These are phyloP conservation scores for Alternaria ethzedia DNA, from an alignment of 2,329 filamentous ascomycete species.

Conservation along the genomic window DNA sequence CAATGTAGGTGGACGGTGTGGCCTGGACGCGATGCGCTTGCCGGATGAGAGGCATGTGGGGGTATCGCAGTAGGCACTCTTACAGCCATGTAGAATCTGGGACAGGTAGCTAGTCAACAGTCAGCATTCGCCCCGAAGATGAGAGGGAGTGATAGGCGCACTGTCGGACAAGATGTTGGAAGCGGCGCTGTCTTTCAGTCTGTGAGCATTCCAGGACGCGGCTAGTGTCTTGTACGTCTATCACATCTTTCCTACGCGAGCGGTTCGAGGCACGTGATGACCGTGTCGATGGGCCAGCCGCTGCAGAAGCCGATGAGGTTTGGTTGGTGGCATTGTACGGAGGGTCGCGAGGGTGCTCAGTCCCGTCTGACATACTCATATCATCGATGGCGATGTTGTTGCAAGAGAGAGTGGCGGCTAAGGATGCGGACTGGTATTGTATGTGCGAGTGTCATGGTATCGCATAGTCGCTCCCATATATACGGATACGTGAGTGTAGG, in stretches of 20 bases:
- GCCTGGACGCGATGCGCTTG: slow-evolving; percentile 69
- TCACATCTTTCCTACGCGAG: slow-evolving; percentile 8
- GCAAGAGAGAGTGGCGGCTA: not conserved
- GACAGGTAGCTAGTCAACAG: slow-evolving; percentile 69
- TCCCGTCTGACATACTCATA: slow-evolving; percentile 28
- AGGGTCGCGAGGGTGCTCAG: slow-evolving; percentile 13
- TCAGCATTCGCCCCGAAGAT: slow-evolving; percentile 1
- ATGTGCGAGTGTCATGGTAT: slow-evolving; percentile 1
- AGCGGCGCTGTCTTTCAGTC: slow-evolving; percentile 32
- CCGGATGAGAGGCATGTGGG: slow-evolving; percentile 82
- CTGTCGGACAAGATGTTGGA: slow-evolving; percentile 44
- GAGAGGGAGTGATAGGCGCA: slow-evolving; percentile 18
- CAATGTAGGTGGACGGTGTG: slow-evolving; percentile 78
- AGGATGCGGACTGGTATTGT: slow-evolving; percentile 6
- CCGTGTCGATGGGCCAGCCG: not conserved
- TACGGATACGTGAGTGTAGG: not conserved
- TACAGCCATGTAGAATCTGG: slow-evolving; percentile 84
- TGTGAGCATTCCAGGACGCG: slow-evolving; percentile 41
- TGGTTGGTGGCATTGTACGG: not conserved
- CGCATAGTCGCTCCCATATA: no score
- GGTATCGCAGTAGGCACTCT: slow-evolving; percentile 70
- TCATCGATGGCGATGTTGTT: slow-evolving; percentile 20
- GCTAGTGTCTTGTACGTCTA: slow-evolving; percentile 33
- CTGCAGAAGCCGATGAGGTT: not conserved
- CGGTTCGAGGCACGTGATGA: not conserved